Percentiles rank a stretch among this genome's conserved stretches.
Conservation (phyloP, 2,329 filamentous ascomycete genomes). For the Didymella glomerata region DNA sequence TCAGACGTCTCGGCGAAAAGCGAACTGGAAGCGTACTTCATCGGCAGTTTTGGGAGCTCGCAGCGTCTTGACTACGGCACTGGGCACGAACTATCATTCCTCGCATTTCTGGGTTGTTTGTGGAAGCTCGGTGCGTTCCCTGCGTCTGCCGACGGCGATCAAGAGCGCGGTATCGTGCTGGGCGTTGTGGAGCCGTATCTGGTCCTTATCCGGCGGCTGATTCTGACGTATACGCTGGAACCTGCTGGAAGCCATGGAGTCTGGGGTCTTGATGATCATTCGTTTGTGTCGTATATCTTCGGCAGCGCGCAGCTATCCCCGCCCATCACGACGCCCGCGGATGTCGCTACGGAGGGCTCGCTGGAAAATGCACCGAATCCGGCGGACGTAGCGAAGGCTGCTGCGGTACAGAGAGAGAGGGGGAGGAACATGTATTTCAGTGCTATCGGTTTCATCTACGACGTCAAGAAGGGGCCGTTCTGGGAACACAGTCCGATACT, state of each 20-base stretch:
- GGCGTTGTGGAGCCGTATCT: constrained; percentile 87
- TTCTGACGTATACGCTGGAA: constrained; percentile 90
- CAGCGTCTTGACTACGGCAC: constrained; percentile 95
- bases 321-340: constrained; percentile 64
- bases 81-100: constrained; percentile 92
- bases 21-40: constrained; percentile 80
- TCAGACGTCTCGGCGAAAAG: constrained; percentile 60
- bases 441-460: constrained; percentile 95
- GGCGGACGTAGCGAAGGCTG: constrained; percentile 64
- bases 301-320: constrained; percentile 90
- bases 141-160: constrained; percentile 61
- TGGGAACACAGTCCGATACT: constrained; percentile 94
- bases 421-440: constrained; percentile 81
- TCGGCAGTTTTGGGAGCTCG: constrained; percentile 86
- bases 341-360: constrained; percentile 81
- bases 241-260: constrained; percentile 96
- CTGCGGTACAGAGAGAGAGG: constrained; percentile 53
- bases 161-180: constrained; percentile 82
- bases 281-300: constrained; percentile 92
- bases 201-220: constrained; percentile 80
- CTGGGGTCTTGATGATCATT: constrained; percentile 98
- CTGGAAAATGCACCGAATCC: constrained; percentile 73
- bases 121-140: constrained; percentile 90
- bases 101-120: constrained; percentile 87
- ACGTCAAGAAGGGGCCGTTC: constrained; percentile 95